A percentile compares a stretch with the other conserved stretches of the same genome.
phyloP scores from a whole-genome alignment of 129 eudicot species.

The Rutidosis leptorrhynchoides region DNA sequence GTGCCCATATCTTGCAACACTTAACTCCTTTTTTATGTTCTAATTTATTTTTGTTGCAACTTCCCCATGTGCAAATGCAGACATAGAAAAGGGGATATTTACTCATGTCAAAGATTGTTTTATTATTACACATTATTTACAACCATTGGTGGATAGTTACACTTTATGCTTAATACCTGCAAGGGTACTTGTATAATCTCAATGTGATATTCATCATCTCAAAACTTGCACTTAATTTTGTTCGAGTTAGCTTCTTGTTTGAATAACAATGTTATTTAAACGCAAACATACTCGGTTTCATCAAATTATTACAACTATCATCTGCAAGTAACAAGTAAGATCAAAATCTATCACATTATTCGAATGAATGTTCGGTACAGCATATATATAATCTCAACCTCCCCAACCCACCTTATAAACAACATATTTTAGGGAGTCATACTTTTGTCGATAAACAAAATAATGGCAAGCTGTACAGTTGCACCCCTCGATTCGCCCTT shows the following conservation, averaged over 20 bases:
- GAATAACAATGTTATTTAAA: no score
- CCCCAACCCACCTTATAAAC: conserved; percentile 5
- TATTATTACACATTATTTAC: neutral
- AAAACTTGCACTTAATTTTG: neutral
- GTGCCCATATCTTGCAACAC: neutral
- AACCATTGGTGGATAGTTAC: neutral
- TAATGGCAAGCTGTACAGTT: conserved; percentile 50
- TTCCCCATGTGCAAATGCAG: conserved; percentile 14
- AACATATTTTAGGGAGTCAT: conserved; percentile 19
- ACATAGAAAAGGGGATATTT: conserved; percentile 9
- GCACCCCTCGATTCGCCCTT: conserved; percentile 19
- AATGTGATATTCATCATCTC: neutral
- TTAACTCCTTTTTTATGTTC: neutral
- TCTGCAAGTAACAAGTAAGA: neutral
- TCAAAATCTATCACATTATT: conserved; percentile 26
- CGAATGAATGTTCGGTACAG: conserved; percentile 6
- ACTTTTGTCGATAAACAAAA: conserved; percentile 22
- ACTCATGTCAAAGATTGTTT: neutral
- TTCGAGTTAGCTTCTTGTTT: neutral
- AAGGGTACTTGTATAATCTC: neutral
- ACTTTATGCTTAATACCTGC: neutral
- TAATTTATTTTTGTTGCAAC: neutral
- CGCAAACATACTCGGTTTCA: neutral
- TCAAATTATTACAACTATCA: neutral
- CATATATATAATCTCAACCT: conserved; percentile 1